Evolutionary conservation across 2,329 filamentous ascomycete genomes (phyloP), one percentile per base, ranked within the genome.

Genomic region (Hypoxylon sp.): DNA sequence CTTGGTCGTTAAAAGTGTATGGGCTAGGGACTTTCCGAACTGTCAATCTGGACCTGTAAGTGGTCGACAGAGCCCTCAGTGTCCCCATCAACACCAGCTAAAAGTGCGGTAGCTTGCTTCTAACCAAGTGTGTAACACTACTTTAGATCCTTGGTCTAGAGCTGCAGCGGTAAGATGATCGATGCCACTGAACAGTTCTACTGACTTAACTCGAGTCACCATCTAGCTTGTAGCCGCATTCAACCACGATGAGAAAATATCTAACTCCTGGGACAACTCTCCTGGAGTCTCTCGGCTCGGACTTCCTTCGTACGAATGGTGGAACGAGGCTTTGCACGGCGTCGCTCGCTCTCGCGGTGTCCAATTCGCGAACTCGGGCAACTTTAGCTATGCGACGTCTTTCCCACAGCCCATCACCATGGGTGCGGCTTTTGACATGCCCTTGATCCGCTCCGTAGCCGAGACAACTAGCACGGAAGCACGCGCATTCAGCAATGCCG

Each of bases 381-480:
- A 85, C 10, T 91, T 84, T 74, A 85, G 82, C 67, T 86, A 85
- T 73, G 87, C 89, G 0, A 91, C 90, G 0, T 88, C 86, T 0
- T 92, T 91, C 73, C 89, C 90, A 0, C 85, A 87, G 74, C 89
- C 89, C 0, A 89, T 92, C 56, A 77, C 86, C 1, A 84, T 89
- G 72, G 85, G 85, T 21, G 88, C 89, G 0, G 85, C 89, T 0
- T 89, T 92, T 68, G 88, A 92, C 68, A 88, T 90, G 68, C 83
- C 84, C 0, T 77, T 92, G 32, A 86, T 92, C 68, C 75, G 83
- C 19, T 79, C 83, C 5, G 85, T 92, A 2, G 89, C 84, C 1
- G 81, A 76, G 1, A 82, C 88, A 5, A 83, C 89, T 11, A 79
- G 79, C 38, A 90, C 85, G 0, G 89, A 92, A 74, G 88, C 87